phyloP scores from a whole-genome alignment of 2,329 filamentous ascomycete genomes.

The Fusarium concolor region DNA sequence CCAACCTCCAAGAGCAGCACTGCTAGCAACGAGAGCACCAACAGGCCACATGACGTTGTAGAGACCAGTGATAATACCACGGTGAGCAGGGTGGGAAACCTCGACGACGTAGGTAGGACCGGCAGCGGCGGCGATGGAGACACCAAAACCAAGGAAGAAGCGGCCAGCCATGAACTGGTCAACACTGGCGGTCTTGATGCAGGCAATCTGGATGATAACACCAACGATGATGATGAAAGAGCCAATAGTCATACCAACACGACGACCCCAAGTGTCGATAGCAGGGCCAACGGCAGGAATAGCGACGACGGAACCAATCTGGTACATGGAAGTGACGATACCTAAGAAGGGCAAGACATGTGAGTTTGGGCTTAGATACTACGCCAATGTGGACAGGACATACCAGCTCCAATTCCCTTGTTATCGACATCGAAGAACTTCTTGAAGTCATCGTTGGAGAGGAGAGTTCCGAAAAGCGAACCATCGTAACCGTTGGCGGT shows the following conservation, averaged over 20 bases:
- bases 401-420: conserved; percentile 42
- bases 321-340: conserved; percentile 57
- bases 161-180: conserved; percentile 65
- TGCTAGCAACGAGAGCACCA: conserved; percentile 61
- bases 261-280: conserved; percentile 61
- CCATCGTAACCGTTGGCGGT: conserved; percentile 58
- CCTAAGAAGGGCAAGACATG: neutral
- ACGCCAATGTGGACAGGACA: neutral
- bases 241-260: conserved; percentile 60
- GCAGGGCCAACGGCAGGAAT: conserved; percentile 61
- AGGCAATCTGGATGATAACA: conserved; percentile 58
- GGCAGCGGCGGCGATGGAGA: conserved; percentile 59
- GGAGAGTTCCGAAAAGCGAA: conserved; percentile 63
- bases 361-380: neutral
- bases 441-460: conserved; percentile 59
- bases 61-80: conserved; percentile 66
- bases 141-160: conserved; percentile 70
- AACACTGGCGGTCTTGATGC: conserved; percentile 41
- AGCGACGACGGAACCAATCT: conserved; percentile 62
- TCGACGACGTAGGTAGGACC: conserved; percentile 62
- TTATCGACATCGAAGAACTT: conserved; percentile 55
- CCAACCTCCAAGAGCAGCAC: conserved; percentile 57
- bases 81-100: conserved; percentile 59
- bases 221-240: conserved; percentile 58
- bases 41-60: conserved; percentile 60